Base-by-base conservation (phyloP, 2,329 filamentous ascomycete genomes). In the Pyrenochaeta sp. region DNA sequence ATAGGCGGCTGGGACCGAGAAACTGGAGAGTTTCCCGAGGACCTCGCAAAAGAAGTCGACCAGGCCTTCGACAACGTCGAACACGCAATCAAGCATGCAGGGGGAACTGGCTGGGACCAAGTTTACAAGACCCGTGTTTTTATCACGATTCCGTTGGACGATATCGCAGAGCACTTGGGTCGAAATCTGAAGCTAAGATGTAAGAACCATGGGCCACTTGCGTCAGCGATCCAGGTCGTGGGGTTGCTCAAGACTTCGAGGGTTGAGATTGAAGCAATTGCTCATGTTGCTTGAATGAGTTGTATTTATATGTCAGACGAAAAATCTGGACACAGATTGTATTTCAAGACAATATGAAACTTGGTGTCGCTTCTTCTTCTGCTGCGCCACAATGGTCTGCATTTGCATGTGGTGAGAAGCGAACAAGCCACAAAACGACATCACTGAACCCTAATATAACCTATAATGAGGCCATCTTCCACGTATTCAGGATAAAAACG, bases 11-110 rank as follows among this genome's bases (percentile, higher is more conserved):
- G 55, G 59, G 53, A 64, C 27, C 55, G 52, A 3, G 18, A 43
- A 5, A 63, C 55, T 6, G 60, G 63, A 32, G 44, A 48, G 7
- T 52, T 56, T n/a, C 60, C 61, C 7, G 32, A 48, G 3, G 35
- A 48, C 7, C 22, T 64, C 17, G 30, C 38, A 1, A 42, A 41
- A 2, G 58, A 67, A 44, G 42, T 68, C n/a, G 55, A 58, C 9
- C 61, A 60, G 30, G 77, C 80, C 0, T 84, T 84, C 50, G 65
- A 58, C 9, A 85, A 84, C 44, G 76, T 84, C 8, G 77, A 85
- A 2, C 59, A 70, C n/a, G 71, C 68, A 26, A 62, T 84, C 6
- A 72, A 72, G 28, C 55, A 76, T 8, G 80, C 79, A 0, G 81
- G 82, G 2, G 79, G 78, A 0, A 74, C 77, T 38, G 79, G 79